A percentile compares a stretch with the other conserved stretches of the same genome.
Conservation (phyloP, 306 rosid species). For the Quillaja saponaria region DNA sequence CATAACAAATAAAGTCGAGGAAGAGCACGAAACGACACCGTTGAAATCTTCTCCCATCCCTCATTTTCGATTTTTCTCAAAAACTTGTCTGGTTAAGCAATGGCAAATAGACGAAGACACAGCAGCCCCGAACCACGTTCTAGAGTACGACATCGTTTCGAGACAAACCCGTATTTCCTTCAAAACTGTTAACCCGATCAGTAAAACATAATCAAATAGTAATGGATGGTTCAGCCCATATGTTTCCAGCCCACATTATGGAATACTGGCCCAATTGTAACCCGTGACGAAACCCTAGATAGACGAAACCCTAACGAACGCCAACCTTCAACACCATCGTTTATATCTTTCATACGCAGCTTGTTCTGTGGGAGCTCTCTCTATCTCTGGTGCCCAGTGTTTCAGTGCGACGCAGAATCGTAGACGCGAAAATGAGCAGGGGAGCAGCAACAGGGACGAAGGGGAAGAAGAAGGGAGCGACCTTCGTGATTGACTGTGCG, state of each 20-base stretch:
- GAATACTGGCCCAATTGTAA: not conserved
- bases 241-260: no score
- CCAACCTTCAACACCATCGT: not conserved
- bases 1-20: slow-evolving; percentile 63
- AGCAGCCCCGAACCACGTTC: not conserved
- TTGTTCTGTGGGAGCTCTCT: not conserved
- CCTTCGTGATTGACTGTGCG: slow-evolving; percentile 80
- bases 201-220: no score
- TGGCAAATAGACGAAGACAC: no score
- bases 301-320: not conserved
- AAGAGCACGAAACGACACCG: slow-evolving; percentile 63
- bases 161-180: no score
- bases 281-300: slow-evolving; percentile 25
- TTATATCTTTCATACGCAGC: no score
- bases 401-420: no score
- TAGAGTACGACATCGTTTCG: no score
- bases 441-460: slow-evolving; percentile 65
- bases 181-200: no score
- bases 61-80: not conserved
- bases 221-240: no score
- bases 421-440: slow-evolving; percentile 72
- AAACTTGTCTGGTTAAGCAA: no score
- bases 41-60: slow-evolving; percentile 52
- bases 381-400: not conserved
- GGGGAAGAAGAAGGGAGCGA: slow-evolving; percentile 93